Conservation (phyloP, 129 eudicot species). For the Solidago caesia region DNA sequence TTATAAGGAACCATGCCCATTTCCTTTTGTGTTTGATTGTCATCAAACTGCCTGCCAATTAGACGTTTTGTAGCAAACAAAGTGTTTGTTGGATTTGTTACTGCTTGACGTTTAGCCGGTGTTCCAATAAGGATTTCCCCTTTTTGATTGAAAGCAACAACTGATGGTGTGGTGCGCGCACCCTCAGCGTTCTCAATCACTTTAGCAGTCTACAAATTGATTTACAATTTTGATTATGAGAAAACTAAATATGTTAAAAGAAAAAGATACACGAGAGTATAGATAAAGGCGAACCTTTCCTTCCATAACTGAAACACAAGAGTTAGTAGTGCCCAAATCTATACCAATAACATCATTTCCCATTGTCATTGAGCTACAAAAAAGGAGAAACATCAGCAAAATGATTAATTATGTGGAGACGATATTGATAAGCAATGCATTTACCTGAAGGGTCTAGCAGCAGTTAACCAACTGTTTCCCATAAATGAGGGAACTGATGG, state of each 20-base stretch:
- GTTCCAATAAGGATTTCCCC: conserved; percentile 84
- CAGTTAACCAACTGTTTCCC: neutral
- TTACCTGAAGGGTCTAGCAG: conserved; percentile 1
- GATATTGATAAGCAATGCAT: neutral
- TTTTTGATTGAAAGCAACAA: conserved; percentile 80
- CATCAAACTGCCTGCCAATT: conserved; percentile 83
- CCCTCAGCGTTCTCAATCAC: conserved; percentile 95
- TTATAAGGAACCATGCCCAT: conserved; percentile 90
- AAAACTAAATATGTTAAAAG: neutral
- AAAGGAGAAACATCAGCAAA: neutral
- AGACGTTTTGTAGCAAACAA: conserved; percentile 76
- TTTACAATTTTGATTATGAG: neutral
- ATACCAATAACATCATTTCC: conserved; percentile 93
- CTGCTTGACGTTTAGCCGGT: conserved; percentile 96
- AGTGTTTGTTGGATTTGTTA: conserved; percentile 84
- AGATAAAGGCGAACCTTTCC: conserved; percentile 57
- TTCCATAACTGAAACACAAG: conserved; percentile 95
- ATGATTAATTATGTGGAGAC: neutral
- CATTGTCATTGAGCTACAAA: conserved; percentile 60
- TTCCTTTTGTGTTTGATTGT: conserved; percentile 73
- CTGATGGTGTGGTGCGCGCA: conserved; percentile 89
- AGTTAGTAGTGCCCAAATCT: conserved; percentile 95
- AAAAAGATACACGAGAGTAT: neutral
- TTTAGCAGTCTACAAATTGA: conserved; percentile 53
- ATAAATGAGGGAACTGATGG: neutral